These are phyloP conservation scores for Petunia hybrid DNA, from an alignment of 305 asterid genomes.

Conservation along the genomic window DNA sequence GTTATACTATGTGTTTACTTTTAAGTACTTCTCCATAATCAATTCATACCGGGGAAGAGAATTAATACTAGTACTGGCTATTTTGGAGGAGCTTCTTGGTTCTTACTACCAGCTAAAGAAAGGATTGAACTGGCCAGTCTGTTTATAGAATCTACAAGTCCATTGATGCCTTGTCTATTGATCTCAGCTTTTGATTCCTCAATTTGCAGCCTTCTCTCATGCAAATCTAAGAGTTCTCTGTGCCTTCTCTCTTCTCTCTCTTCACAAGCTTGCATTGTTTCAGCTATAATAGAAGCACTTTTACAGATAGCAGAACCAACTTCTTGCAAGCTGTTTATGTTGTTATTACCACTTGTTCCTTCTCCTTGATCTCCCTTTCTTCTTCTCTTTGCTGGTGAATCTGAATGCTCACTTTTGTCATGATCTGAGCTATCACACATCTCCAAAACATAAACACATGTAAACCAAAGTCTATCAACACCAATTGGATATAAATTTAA, in stretches of 20 bases:
- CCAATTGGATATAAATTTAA: not conserved
- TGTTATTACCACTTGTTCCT: conserved; percentile 29
- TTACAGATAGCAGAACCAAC: conserved; percentile 73
- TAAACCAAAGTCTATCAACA: not conserved
- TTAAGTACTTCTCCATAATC: not conserved
- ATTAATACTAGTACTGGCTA: not conserved
- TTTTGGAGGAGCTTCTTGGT: conserved; percentile 44
- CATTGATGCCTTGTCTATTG: conserved; percentile 71
- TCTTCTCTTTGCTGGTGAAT: conserved; percentile 54
- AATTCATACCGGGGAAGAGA: not conserved
- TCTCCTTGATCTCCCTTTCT: conserved; percentile 36
- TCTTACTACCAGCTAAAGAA: conserved; percentile 64
- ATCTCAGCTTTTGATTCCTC: conserved; percentile 86
- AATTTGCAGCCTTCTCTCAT: conserved; percentile 72
- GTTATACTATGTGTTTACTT: not conserved
- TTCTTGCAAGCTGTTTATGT: conserved; percentile 39
- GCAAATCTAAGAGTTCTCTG: conserved; percentile 63
- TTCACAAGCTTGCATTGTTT: conserved; percentile 70
- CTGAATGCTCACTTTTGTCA: conserved; percentile 48
- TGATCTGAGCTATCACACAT: conserved; percentile 44
- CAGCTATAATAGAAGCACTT: conserved; percentile 73
- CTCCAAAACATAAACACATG: conserved; percentile 31
- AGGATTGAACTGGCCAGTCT: conserved; percentile 81
- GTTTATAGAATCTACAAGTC: conserved; percentile 84
- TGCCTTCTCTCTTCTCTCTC: conserved; percentile 83